phyloP scores from a whole-genome alignment of 768 basidiomycete species.

The Rhodocollybia butyracea region DNA sequence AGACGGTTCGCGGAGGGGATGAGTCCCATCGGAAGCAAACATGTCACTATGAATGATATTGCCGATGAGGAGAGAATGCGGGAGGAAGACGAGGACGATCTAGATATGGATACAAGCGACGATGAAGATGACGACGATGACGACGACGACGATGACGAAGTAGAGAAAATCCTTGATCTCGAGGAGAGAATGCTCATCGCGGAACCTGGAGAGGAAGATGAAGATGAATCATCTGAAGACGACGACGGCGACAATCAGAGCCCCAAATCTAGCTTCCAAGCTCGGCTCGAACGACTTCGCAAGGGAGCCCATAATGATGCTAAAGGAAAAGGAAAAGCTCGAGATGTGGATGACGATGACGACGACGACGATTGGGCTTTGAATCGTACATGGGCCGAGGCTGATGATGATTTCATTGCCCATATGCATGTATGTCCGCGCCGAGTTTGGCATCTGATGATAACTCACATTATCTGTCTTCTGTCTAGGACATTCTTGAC shows the following conservation, averaged over 20 bases:
- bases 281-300: conserved; percentile 38
- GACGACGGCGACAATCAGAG: conserved; percentile 31
- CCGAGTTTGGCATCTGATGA: neutral
- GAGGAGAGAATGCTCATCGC: conserved; percentile 47
- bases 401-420: conserved; percentile 56
- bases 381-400: conserved; percentile 38
- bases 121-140: conserved; percentile 8
- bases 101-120: no score
- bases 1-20: conserved; percentile 48
- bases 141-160: conserved; percentile 24
- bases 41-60: conserved; percentile 67
- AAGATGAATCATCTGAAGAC: conserved; percentile 33
- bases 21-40: conserved; percentile 39
- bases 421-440: conserved; percentile 46
- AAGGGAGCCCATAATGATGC: neutral
- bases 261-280: conserved; percentile 43
- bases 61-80: conserved; percentile 48
- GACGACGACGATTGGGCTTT: conserved; percentile 12
- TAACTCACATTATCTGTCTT: neutral
- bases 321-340: conserved; percentile 5
- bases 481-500: conserved; percentile 54
- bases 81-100: conserved; percentile 52
- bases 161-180: conserved; percentile 35
- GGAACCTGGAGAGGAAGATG: conserved; percentile 34
- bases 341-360: conserved; percentile 5